Evolutionary conservation across 208 protist species (phyloP).

Genomic region (Leishmania gerbilli): DNA sequence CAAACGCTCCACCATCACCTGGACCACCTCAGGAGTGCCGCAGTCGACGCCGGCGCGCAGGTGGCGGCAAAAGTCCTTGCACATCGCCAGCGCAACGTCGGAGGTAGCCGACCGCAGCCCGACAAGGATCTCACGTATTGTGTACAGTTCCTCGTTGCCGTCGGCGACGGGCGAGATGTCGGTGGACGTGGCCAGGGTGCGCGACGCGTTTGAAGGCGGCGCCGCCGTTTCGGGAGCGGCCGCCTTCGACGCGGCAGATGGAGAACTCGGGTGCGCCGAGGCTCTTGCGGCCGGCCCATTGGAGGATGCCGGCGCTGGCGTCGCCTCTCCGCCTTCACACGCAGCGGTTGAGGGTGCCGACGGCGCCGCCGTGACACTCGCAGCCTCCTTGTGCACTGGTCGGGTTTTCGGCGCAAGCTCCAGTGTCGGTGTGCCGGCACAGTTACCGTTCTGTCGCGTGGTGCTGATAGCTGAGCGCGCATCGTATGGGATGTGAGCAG

Average conservation of each 20-base stretch:
- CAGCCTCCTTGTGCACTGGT: neutral
- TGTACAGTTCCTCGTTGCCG: conserved; percentile 54
- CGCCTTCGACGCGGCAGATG: neutral
- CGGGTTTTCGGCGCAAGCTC: neutral
- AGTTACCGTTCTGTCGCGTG: neutral
- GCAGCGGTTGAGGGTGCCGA: neutral
- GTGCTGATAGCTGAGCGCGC: neutral
- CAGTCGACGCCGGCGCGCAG: conserved; percentile 65
- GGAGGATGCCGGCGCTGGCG: neutral
- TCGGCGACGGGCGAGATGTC: neutral
- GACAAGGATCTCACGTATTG: conserved; percentile 78
- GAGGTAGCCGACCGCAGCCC: conserved; percentile 69
- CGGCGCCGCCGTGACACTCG: neutral
- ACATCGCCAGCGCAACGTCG: conserved; percentile 59
- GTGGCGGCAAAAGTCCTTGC: conserved; percentile 67
- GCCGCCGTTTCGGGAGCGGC: neutral
- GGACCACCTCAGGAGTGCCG: conserved; percentile 77
- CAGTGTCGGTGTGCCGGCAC: neutral
- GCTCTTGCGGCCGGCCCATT: too few species aligned
- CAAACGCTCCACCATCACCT: conserved; percentile 79
- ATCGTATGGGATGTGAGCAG: neutral
- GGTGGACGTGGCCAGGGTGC: neutral
- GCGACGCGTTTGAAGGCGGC: neutral
- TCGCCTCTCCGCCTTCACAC: neutral
- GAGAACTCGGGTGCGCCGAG: neutral